A percentile compares a stretch with the other conserved stretches of the same genome.
Evolutionary conservation across 805 yeast genomes (phyloP).

Genomic region (Candida loeiensis): DNA sequence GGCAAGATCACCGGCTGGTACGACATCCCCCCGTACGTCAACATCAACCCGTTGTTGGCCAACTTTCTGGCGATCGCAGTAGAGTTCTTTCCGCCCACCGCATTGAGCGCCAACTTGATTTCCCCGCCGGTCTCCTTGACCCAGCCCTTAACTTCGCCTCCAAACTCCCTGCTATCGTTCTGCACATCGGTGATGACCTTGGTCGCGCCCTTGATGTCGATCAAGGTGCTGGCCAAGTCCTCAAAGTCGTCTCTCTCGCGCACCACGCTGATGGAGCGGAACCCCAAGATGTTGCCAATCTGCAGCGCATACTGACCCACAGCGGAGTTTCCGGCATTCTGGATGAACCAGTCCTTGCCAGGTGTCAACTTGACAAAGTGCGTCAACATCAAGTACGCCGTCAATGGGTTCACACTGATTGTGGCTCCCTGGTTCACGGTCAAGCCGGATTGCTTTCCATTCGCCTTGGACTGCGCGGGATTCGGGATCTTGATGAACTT

Average conservation of each 20-base stretch:
- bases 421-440: conserved; percentile 72
- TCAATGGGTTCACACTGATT: conserved; percentile 84
- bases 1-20: conserved; percentile 92
- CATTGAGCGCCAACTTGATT: conserved; percentile 79
- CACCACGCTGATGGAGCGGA: conserved; percentile 81
- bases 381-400: conserved; percentile 86
- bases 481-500: conserved; percentile 59
- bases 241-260: conserved; percentile 81
- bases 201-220: conserved; percentile 68
- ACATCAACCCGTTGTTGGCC: conserved; percentile 66
- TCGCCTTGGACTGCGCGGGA: conserved; percentile 42
- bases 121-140: conserved; percentile 45
- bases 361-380: conserved; percentile 57
- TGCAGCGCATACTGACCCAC: conserved; percentile 93
- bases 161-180: conserved; percentile 65
- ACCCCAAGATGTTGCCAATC: conserved; percentile 71
- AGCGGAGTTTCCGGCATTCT: conserved; percentile 94
- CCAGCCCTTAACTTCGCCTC: conserved; percentile 54
- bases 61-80: conserved; percentile 82
- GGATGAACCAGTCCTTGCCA: conserved; percentile 84
- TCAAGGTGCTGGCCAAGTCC: conserved; percentile 50
- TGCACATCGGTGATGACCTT: conserved; percentile 87
- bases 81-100: conserved; percentile 89
- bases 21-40: conserved; percentile 98
- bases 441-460: conserved; percentile 30